These are phyloP conservation scores for Aspergillus puulaauensis DNA, from an alignment of 2,329 filamentous ascomycete species.

Conservation along the genomic window DNA sequence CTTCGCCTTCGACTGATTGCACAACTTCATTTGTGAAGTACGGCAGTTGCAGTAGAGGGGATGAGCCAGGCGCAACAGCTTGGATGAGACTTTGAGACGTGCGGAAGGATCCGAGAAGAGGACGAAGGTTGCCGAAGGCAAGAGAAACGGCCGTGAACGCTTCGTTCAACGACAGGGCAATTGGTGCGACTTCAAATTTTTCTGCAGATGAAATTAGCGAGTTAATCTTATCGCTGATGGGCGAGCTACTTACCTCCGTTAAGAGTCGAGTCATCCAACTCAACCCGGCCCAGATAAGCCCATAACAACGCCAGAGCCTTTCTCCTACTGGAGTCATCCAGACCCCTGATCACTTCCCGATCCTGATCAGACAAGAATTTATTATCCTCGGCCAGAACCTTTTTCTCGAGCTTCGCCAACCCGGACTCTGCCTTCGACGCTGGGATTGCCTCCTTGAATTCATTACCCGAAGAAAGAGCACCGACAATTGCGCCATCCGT, in stretches of 20 bases:
- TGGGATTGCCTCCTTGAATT: conserved; percentile 74
- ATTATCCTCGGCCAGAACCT: conserved; percentile 65
- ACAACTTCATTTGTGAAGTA: conserved; percentile 69
- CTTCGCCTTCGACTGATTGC: conserved; percentile 52
- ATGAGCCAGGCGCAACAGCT: conserved; percentile 77
- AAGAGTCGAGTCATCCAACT: conserved; percentile 74
- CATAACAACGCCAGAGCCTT: conserved; percentile 89
- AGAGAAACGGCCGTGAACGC: conserved; percentile 84
- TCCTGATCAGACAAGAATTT: conserved; percentile 68
- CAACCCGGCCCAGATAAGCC: conserved; percentile 89
- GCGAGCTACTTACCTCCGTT: conserved; percentile 57
- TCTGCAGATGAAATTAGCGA: conserved; percentile 44
- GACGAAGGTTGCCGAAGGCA: conserved; percentile 79
- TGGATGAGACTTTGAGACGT: conserved; percentile 86
- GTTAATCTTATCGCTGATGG: not conserved
- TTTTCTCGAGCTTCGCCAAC: conserved; percentile 79
- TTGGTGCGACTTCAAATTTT: conserved; percentile 86
- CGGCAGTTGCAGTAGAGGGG: conserved; percentile 88
- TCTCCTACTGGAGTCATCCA: conserved; percentile 76
- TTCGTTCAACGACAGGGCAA: conserved; percentile 80
- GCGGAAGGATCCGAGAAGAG: conserved; percentile 78
- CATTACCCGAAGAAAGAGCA: conserved; percentile 80
- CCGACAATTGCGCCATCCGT: conserved; percentile 76
- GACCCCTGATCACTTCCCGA: conserved; percentile 70
- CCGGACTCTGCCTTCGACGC: conserved; percentile 78